These are phyloP conservation scores for Sporothrix euskadiensis DNA, from an alignment of 2,329 filamentous ascomycete species.

Conservation along the genomic window DNA sequence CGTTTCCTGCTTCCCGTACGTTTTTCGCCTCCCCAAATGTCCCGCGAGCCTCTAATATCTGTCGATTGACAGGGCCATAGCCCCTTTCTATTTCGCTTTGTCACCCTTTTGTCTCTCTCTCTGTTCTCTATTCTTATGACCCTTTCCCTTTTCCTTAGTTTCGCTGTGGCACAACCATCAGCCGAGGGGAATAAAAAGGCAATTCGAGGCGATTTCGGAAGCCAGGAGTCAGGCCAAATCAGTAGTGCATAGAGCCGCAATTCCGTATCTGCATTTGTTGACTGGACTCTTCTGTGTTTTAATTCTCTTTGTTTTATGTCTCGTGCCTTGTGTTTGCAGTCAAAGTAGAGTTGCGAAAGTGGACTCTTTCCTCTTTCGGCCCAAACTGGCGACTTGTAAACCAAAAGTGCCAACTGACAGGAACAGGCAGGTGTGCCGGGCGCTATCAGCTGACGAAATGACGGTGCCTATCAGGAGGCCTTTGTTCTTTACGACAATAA, in stretches of 20 bases:
- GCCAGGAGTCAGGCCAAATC: not conserved
- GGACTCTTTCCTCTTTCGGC: constrained; percentile 13
- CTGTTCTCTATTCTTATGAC: not conserved
- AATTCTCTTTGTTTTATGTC: not conserved
- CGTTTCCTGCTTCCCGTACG: not conserved
- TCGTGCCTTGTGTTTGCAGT: not conserved
- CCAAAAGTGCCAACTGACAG: not conserved
- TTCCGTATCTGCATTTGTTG: not conserved
- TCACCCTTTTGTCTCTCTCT: not conserved
- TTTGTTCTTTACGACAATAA: not conserved
- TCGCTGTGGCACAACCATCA: not conserved
- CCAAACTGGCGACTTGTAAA: not conserved
- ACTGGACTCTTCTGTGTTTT: not conserved
- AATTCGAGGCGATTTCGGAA: not conserved
- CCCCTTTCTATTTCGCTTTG: not conserved
- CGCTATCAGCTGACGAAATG: not conserved
- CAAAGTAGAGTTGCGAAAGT: not conserved
- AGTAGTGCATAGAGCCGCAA: not conserved
- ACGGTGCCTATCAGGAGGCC: not conserved
- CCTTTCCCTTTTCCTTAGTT: not conserved
- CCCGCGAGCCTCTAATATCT: not conserved
- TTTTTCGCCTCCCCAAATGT: not conserved
- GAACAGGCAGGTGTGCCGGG: not conserved
- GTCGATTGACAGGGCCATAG: constrained; percentile 4
- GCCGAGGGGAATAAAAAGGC: not conserved